A percentile compares a stretch with the other conserved stretches of the same genome.
Evolutionary conservation across 768 basidiomycete species (phyloP).

Genomic region (Suillus brevipes): DNA sequence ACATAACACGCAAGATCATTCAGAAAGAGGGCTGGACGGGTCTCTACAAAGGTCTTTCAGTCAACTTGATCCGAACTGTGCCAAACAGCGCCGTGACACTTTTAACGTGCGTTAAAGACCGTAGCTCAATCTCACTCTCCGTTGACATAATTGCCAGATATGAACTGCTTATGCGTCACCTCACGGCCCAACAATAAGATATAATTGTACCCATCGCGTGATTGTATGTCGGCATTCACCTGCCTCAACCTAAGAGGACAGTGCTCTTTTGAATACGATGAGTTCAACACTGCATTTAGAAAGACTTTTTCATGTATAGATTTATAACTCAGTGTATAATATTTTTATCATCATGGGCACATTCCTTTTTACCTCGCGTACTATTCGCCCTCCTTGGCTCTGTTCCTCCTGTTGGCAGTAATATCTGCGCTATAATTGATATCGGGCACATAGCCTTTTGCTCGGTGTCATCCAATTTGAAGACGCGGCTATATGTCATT

Average conservation of each 20-base stretch:
- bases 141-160: constrained; percentile 21
- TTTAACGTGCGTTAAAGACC: constrained; percentile 41
- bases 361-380: background rate
- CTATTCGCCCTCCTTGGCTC: background rate
- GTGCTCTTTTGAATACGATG: background rate
- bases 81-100: constrained; percentile 96
- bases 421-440: constrained; percentile 1
- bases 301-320: constrained; percentile 8
- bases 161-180: constrained; percentile 35
- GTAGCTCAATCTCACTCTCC: constrained; percentile 4
- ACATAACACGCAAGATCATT: constrained; percentile 72
- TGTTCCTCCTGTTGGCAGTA: background rate
- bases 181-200: constrained; percentile 18
- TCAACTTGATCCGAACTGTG: constrained; percentile 92
- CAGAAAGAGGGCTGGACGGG: constrained; percentile 84
- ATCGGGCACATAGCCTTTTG: background rate
- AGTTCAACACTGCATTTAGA: constrained; percentile 20
- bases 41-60: constrained; percentile 90
- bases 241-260: constrained; percentile 15
- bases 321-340: constrained; percentile 15
- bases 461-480: background rate
- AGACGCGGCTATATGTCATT: background rate
- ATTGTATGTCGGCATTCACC: background rate
- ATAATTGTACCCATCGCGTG: background rate
- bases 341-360: background rate